Evolutionary conservation across 2,329 filamentous ascomycete genomes (phyloP).

Genomic region (Rutstroemia sp.): DNA sequence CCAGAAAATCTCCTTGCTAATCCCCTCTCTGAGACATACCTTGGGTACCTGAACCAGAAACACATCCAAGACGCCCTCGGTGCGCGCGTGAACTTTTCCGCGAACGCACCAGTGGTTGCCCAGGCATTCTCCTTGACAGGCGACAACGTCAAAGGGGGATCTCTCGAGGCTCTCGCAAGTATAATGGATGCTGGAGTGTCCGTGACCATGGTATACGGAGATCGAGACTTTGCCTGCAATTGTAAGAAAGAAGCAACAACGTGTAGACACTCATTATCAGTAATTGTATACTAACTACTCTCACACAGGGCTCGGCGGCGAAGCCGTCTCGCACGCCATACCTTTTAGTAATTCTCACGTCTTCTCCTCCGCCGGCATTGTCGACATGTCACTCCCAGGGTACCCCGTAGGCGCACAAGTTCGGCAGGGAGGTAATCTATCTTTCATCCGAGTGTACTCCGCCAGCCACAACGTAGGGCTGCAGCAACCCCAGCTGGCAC

Average conservation of each 20-base stretch:
- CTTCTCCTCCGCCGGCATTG: background rate
- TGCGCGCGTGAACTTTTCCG: slow-evolving; percentile 49
- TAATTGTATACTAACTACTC: background rate
- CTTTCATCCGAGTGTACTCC: background rate
- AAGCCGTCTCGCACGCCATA: background rate
- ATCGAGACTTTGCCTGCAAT: slow-evolving; percentile 53
- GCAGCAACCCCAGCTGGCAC: background rate
- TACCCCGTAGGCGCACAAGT: background rate
- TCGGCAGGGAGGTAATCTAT: background rate
- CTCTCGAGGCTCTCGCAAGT: slow-evolving; percentile 47
- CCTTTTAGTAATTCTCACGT: background rate
- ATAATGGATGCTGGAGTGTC: slow-evolving; percentile 54
- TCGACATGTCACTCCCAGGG: background rate
- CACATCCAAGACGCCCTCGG: slow-evolving; percentile 48
- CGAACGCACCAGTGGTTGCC: slow-evolving; percentile 36
- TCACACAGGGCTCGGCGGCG: background rate
- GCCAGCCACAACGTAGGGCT: background rate
- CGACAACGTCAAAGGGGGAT: slow-evolving; percentile 54
- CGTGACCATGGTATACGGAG: slow-evolving; percentile 61
- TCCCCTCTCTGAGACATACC: background rate
- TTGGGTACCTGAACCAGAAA: slow-evolving; percentile 9
- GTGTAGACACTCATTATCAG: background rate
- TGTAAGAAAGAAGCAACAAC: slow-evolving; percentile 30
- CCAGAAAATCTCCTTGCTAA: background rate
- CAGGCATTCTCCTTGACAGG: slow-evolving; percentile 38